phyloP scores from a whole-genome alignment of 306 rosid genomes.

The Pueraria montana region DNA sequence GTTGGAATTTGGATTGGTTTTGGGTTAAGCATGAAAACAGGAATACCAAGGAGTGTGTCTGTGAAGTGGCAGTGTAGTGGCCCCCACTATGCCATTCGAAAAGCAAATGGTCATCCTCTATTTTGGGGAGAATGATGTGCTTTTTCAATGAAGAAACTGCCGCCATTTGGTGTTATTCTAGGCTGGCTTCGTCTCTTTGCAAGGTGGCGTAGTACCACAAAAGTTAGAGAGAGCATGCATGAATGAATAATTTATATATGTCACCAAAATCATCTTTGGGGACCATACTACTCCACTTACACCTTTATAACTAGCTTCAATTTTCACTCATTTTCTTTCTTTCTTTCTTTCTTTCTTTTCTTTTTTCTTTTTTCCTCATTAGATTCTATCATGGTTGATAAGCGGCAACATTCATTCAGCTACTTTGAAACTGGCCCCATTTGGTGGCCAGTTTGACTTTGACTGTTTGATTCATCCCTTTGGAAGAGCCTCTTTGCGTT shows the following conservation, averaged over 20 bases:
- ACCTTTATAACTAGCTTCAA: slow-evolving; percentile 43
- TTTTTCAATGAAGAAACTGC: slow-evolving; percentile 53
- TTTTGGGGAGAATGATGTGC: slow-evolving; percentile 63
- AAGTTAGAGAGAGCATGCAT: slow-evolving; percentile 44
- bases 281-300: slow-evolving; percentile 48
- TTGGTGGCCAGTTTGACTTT: slow-evolving; percentile 51
- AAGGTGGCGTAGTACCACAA: slow-evolving; percentile 47
- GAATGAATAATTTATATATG: slow-evolving; percentile 6
- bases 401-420: slow-evolving; percentile 25
- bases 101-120: slow-evolving; percentile 55
- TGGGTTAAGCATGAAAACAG: slow-evolving; percentile 50
- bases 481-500: slow-evolving; percentile 42
- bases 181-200: slow-evolving; percentile 51
- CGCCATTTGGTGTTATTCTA: slow-evolving; percentile 58
- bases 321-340: slow-evolving; percentile 20
- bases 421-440: slow-evolving; percentile 48
- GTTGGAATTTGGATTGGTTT: not conserved
- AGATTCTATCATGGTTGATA: slow-evolving; percentile 14
- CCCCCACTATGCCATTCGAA: slow-evolving; percentile 49
- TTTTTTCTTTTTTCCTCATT: too few species aligned
- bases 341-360: not conserved
- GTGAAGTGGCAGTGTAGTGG: slow-evolving; percentile 48
- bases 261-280: slow-evolving; percentile 48
- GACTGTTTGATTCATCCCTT: slow-evolving; percentile 46
- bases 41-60: slow-evolving; percentile 54